A percentile compares a stretch with the other conserved stretches of the same genome.
These are phyloP conservation scores for Pachysandra terminalis DNA, from an alignment of 164 flowering plant genomes.

Conservation along the genomic window DNA sequence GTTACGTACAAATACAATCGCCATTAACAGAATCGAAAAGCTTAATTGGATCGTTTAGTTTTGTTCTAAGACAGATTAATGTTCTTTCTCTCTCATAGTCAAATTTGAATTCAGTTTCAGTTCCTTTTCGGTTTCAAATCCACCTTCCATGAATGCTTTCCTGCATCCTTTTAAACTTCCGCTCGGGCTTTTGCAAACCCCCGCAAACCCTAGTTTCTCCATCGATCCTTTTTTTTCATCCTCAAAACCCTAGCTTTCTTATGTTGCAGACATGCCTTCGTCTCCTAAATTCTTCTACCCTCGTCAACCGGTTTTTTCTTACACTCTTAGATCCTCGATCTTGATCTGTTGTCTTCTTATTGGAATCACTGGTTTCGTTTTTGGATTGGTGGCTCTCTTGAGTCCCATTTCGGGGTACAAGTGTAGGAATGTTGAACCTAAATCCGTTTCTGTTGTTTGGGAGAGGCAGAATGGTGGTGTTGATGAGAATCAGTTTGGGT, in stretches of 20 bases:
- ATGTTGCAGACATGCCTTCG: slow-evolving; percentile 49
- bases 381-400: slow-evolving; percentile 37
- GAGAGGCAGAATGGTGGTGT: slow-evolving; percentile 25
- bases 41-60: too few relatives aligned
- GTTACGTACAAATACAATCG: too few relatives aligned
- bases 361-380: slow-evolving; percentile 51
- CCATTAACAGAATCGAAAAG: too few relatives aligned
- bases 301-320: slow-evolving; percentile 32
- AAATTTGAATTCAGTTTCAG: too few relatives aligned
- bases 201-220: not conserved
- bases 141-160: not conserved
- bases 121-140: not conserved
- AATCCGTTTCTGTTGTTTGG: slow-evolving; percentile 72
- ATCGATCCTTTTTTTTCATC: not conserved
- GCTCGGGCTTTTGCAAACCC: not conserved
- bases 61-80: too few relatives aligned
- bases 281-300: slow-evolving; percentile 61
- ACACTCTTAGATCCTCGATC: slow-evolving; percentile 28
- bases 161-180: not conserved
- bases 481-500: slow-evolving; percentile 1
- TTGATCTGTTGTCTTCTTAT: slow-evolving; percentile 38
- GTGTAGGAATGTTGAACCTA: slow-evolving; percentile 34
- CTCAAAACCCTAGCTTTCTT: slow-evolving; percentile 12
- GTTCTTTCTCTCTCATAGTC: too few relatives aligned
- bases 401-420: slow-evolving; percentile 16